Evolutionary conservation across 2,329 filamentous ascomycete genomes (phyloP).

Genomic region (Alternaria incomplexa): DNA sequence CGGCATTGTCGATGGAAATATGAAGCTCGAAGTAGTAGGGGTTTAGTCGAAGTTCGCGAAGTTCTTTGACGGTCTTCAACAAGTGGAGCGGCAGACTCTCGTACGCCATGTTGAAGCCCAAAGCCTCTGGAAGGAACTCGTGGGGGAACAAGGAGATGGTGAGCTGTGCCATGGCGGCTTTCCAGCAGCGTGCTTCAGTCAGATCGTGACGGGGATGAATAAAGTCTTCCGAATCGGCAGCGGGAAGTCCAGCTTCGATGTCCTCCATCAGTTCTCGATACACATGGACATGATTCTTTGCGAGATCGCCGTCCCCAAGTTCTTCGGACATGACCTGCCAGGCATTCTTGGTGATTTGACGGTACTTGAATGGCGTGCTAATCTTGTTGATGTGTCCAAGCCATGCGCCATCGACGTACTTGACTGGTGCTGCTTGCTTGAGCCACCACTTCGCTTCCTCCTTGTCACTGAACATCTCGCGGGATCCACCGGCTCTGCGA

Average conservation of each 20-base stretch:
- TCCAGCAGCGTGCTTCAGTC: conserved; percentile 48
- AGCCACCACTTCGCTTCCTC: conserved; percentile 52
- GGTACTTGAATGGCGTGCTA: conserved; percentile 52
- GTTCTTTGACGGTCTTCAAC: conserved; percentile 51
- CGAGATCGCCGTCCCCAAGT: conserved; percentile 56
- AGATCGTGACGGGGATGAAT: conserved; percentile 30
- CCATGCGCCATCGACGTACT: conserved; percentile 59
- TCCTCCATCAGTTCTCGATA: conserved; percentile 43
- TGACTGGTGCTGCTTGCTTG: conserved; percentile 51
- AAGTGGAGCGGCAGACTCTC: conserved; percentile 52
- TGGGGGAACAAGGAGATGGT: conserved; percentile 57
- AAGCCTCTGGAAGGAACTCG: conserved; percentile 58
- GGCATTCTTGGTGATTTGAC: conserved; percentile 49
- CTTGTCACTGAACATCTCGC: conserved; percentile 46
- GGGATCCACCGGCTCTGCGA: conserved; percentile 40
- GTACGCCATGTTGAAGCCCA: conserved; percentile 60
- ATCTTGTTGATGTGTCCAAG: conserved; percentile 55
- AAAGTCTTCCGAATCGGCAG: conserved; percentile 39
- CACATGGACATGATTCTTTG: conserved; percentile 54
- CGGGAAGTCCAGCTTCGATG: conserved; percentile 41
- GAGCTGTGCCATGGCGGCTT: conserved; percentile 54
- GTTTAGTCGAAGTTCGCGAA: conserved; percentile 53
- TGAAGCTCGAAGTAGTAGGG: conserved; percentile 60
- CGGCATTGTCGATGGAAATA: conserved; percentile 58
- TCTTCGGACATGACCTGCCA: conserved; percentile 61